Base-by-base conservation (phyloP, 176 grass and related monocot species). In the Musa troglodytarum region DNA sequence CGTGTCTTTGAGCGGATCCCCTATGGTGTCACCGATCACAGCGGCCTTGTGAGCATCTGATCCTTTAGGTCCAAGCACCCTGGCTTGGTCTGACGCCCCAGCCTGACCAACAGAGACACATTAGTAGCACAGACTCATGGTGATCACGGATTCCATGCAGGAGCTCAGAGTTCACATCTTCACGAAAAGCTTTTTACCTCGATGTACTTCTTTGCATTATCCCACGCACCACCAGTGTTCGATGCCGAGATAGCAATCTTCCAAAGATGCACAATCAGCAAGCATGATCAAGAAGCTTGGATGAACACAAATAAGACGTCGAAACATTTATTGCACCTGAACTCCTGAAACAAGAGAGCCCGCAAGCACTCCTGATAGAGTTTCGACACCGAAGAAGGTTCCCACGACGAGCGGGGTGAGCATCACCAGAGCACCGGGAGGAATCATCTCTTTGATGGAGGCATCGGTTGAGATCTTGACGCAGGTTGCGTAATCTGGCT, bases 151-250 rank as follows among this genome's bases (percentile, higher is more conserved):
- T 22, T 22, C 10, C 34, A 43, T 6, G 21, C 2, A 10, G n/a
- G 22, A 28, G 26, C 2, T 28, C 26, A 28, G 26, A 28, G 26
- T 28, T 28, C 26, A 28, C 26, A 28, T 28, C 26, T 28, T 28
- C 26, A 28, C 2, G 26, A 64, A 21, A 64, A 9, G n/a, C 22
- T 64, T 64, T 64, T 64, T 64, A 23, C 62, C 62, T 64, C 62
- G 20, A 64, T 64, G 62, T 64, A 64, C 20, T 64, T 64, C 62
- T 64, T 64, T 64, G 62, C 62, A 23, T 64, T 64, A 22, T 64
- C 62, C 62, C 62, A 64, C 25, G 62, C 62, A 2, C 62, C 62
- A 5, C 62, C 62, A 11, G 62, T 64, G 62, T 64, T 64, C 2
- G 62, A 64, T 64, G 62, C 62, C 2, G 62, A 64, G 21, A 64